Conservation (phyloP, 495 filamentous ascomycete species). For the Stereocaulon alpinum region DNA sequence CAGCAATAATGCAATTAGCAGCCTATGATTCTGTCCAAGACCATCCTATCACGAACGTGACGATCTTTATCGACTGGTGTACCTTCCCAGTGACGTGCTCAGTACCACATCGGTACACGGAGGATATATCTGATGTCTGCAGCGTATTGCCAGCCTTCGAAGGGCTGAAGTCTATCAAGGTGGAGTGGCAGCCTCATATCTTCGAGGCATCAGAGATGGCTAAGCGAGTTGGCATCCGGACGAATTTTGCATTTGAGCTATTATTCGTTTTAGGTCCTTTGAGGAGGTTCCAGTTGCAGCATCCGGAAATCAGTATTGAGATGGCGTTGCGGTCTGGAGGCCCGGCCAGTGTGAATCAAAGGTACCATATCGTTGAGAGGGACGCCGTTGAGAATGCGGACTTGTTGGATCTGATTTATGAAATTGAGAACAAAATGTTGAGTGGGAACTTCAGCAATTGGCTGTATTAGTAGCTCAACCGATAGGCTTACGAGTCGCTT, state of each 20-base stretch:
- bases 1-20: not conserved
- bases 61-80: not conserved
- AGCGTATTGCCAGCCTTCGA: not conserved
- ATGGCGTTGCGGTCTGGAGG: too few relatives aligned
- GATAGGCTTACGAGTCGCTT: too few relatives aligned
- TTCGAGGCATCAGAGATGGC: too few relatives aligned
- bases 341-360: too few relatives aligned
- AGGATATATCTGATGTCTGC: not conserved
- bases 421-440: too few relatives aligned
- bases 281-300: not conserved
- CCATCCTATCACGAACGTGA: not conserved
- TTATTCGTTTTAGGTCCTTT: not conserved
- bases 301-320: too few relatives aligned
- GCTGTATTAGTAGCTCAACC: too few relatives aligned
- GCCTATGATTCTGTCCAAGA: not conserved
- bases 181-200: not conserved
- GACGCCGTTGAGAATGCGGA: too few relatives aligned
- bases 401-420: too few relatives aligned
- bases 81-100: not conserved
- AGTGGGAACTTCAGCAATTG: too few relatives aligned
- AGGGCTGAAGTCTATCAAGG: not conserved
- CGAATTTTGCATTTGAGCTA: not conserved
- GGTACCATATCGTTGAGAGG: too few relatives aligned
- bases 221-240: not conserved
- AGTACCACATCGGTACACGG: not conserved